These are phyloP conservation scores for Rhytidiadelphus loreus DNA, from an alignment of 225 moss, liverwort and hornwort genomes.

Conservation along the genomic window DNA sequence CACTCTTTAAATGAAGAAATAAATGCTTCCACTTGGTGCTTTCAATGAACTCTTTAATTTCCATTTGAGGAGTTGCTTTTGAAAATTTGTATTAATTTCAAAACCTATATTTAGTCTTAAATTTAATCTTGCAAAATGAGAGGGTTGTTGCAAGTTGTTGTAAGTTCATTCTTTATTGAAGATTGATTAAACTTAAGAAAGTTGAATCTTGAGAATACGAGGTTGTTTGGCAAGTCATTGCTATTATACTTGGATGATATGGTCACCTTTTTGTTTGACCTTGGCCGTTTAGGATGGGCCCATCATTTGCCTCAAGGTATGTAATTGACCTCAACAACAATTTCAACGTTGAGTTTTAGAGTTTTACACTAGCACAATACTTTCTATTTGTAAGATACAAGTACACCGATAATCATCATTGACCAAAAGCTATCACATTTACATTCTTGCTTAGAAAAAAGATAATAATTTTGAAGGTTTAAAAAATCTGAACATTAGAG, in stretches of 20 bases:
- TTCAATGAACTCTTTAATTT: neutral
- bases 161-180: neutral
- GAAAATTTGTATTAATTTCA: neutral
- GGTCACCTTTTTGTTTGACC: neutral
- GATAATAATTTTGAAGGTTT: neutral
- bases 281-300: neutral
- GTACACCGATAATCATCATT: neutral
- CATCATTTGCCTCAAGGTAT: too few species aligned
- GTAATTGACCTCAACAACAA: neutral
- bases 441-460: neutral
- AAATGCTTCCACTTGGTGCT: neutral
- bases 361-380: neutral
- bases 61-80: neutral
- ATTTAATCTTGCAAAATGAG: neutral
- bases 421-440: neutral
- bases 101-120: neutral
- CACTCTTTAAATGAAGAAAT: fast-evolving
- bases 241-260: neutral
- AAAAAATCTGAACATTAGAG: neutral
- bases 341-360: neutral
- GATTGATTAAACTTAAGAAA: neutral
- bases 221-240: neutral
- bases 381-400: neutral
- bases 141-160: neutral
- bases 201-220: neutral